These are phyloP conservation scores for Aspergillus saccharolyticus DNA, from an alignment of 495 filamentous ascomycete species.

Conservation along the genomic window DNA sequence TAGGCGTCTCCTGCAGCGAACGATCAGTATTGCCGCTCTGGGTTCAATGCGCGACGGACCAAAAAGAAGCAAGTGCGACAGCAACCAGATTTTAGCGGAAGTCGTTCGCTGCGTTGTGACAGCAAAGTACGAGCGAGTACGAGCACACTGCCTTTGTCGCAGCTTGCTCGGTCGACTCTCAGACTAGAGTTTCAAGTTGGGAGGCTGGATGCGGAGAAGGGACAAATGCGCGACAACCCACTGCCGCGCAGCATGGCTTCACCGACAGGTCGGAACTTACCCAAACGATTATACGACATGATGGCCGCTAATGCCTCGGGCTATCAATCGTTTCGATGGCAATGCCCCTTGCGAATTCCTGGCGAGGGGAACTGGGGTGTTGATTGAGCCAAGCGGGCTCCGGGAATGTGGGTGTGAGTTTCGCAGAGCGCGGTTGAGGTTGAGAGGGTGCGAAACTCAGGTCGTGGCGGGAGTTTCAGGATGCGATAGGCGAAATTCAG, in stretches of 20 bases:
- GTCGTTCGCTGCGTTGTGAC: background rate
- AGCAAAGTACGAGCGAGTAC: background rate
- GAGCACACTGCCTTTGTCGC: background rate
- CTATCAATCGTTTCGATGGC: slow-evolving; percentile 21
- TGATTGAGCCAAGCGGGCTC: slow-evolving; percentile 34
- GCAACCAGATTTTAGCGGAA: background rate
- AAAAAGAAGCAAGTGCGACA: background rate
- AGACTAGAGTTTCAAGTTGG: slow-evolving; percentile 20
- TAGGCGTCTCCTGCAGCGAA: slow-evolving; percentile 33
- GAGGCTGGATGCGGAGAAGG: slow-evolving; percentile 20
- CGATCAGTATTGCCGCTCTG: slow-evolving; percentile 13
- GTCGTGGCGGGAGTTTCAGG: slow-evolving; percentile 33
- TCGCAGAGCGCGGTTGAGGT: slow-evolving; percentile 7
- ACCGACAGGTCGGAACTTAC: slow-evolving; percentile 44
- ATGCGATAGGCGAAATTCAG: slow-evolving; percentile 8
- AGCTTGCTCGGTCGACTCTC: background rate
- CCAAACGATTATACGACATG: slow-evolving; percentile 66
- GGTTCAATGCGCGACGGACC: background rate
- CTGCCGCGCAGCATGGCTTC: slow-evolving; percentile 13
- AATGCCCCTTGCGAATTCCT: slow-evolving; percentile 23
- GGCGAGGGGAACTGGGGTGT: slow-evolving; percentile 12
- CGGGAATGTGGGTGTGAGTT: slow-evolving; percentile 27
- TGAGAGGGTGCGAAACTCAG: slow-evolving; percentile 16
- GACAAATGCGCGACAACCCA: slow-evolving; percentile 15
- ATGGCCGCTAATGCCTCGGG: slow-evolving; percentile 19